Base-by-base conservation (phyloP, 192 early-diverging fungal genomes). In the Dissophora globulifera region DNA sequence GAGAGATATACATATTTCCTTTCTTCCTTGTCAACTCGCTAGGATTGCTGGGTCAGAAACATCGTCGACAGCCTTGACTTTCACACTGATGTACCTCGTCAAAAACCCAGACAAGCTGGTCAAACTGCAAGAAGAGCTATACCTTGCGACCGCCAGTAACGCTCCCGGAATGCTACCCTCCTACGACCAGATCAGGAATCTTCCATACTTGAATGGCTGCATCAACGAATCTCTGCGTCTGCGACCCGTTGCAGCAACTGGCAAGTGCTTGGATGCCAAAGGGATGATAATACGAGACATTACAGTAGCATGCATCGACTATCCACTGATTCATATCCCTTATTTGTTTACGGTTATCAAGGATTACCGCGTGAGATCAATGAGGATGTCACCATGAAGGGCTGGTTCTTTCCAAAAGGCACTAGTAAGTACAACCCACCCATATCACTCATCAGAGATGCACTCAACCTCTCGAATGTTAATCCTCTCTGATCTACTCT, bases 191-290 rank as follows among this genome's bases (percentile, higher is more conserved):
- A 26, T 85, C n/a, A 82, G 84, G 4, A 51, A 78, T 41, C 48
- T 87, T 9, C 72, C 84, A 8, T 83, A 82, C 48, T 57, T 86
- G 11, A 85, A 78, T 26, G 82, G 81, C 8, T 81, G 86, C 10
- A 81, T 88, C 53, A 62, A 86, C 16, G 88, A 90, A 45, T 79
- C 84, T 4, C 76, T 85, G 80, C 74, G 86, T n/a, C 30, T 87
- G 7, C 53, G 78, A 35, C 81, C 87, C 16, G 64, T 85, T 41
- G 69, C 78, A 4, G 62, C 70, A 16, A 54, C 70, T 22, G n/a
- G n/a, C n/a, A n/a, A n/a, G n/a, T n/a, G n/a, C n/a, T n/a, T n/a
- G n/a, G n/a, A n/a, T n/a, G n/a, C n/a, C n/a, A n/a, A n/a, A n/a
- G n/a, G n/a, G n/a, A n/a, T n/a, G n/a, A n/a, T n/a, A n/a, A n/a